Base-by-base conservation (phyloP, 805 yeast genomes). In the Saturnispora mendoncae region DNA sequence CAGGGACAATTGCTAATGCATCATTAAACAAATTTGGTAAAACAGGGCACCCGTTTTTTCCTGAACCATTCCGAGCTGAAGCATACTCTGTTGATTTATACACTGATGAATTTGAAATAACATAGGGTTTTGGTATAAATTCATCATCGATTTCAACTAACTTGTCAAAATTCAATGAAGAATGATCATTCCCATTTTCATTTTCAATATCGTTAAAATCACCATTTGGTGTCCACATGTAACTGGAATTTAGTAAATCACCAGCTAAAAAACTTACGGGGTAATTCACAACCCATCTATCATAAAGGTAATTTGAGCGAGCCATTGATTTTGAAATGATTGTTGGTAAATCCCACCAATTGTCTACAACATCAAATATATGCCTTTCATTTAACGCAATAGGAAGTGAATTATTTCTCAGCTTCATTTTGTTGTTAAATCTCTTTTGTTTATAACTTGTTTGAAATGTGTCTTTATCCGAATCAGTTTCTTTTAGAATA, bases 241-340 rank as follows among this genome's bases (percentile, higher is more conserved):
- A 40, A 13, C 14, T 17, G 4, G 34, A n/a, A 17, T 34, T 34
- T 3, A 12, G 8, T 12, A 35, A 30, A 14, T 38, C 27, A 5
- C 46, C 46, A 21, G 36, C 39, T 10, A 40, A 12, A 4, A 45
- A 14, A 12, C 28, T 18, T 6, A 39, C 14, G 0, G 67, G 68
- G 10, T 62, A 56, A 46, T 68, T 66, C 7, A 60, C 45, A 5
- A 65, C 36, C 41, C 65, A 65, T 36, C 69, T 48, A 44, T 67
- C 68, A 46, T 61, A 60, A 31, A 62, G 53, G 45, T 67, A 68
- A 35, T 58, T 67, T 1, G 71, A 51, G 41, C 64, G 49, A 12
- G 49, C 36, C 61, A 64, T 60, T 2, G 70, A 51, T 42, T 63
- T 51, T 9, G 49, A 35, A 64, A 65, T 60, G 3, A 53, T 28